Conservation (phyloP, 2,329 filamentous ascomycete species). For the Apiospora malaysiana region DNA sequence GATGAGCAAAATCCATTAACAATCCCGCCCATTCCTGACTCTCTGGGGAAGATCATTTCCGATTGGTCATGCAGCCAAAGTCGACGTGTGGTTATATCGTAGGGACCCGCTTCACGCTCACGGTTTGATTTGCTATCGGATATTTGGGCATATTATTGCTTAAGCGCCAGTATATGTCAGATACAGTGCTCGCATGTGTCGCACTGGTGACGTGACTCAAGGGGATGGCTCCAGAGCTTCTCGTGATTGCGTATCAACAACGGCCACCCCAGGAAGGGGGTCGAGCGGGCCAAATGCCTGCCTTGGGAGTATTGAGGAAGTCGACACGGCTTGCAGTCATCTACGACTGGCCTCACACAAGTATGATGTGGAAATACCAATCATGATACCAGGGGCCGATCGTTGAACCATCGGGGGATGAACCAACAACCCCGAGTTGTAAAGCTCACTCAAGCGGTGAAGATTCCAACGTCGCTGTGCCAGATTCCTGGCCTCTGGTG, state of each 20-base stretch:
- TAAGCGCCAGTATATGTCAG: not conserved
- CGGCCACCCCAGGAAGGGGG: not conserved
- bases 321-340: not conserved
- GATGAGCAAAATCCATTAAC: not conserved
- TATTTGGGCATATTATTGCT: not conserved
- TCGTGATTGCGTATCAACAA: not conserved
- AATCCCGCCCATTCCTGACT: not conserved
- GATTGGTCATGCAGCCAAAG: not conserved
- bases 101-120: not conserved
- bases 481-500: not conserved
- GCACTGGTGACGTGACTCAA: not conserved
- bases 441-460: not conserved
- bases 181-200: not conserved
- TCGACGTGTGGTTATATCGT: not conserved
- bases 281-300: not conserved
- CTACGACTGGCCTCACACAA: not conserved
- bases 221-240: not conserved
- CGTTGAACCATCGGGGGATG: not conserved
- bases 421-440: not conserved
- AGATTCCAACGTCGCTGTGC: not conserved
- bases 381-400: not conserved
- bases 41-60: not conserved
- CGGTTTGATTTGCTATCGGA: not conserved
- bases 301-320: not conserved
- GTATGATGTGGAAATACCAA: conserved; percentile 15